Percentiles rank a stretch among this genome's conserved stretches.
These are phyloP conservation scores for Aspergillus sp. DNA, from an alignment of 2,329 filamentous ascomycete species.

Conservation along the genomic window DNA sequence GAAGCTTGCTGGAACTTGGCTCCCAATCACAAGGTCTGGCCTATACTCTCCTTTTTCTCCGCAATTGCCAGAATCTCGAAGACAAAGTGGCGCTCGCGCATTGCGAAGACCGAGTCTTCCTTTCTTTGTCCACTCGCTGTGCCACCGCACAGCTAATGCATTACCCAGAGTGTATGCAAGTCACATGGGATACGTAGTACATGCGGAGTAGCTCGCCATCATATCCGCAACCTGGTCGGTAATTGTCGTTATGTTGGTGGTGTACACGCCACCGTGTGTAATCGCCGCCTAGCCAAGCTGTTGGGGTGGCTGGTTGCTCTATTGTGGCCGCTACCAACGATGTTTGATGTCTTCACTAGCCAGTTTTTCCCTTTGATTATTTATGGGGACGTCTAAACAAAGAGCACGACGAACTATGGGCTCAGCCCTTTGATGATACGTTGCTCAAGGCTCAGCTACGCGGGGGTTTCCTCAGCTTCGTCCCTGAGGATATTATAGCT, in stretches of 20 bases:
- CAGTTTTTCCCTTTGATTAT: background rate
- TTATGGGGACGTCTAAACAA: background rate
- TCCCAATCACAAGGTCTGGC: background rate
- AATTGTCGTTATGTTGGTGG: background rate
- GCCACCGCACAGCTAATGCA: background rate
- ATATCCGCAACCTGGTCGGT: background rate
- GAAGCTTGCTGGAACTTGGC: background rate
- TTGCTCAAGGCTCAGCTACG: background rate
- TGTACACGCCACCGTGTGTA: background rate
- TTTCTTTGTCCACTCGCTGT: background rate
- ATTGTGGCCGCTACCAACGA: background rate
- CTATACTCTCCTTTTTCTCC: background rate
- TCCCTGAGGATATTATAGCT: background rate
- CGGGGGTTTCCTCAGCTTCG: background rate
- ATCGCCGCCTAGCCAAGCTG: background rate
- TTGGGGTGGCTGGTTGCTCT: background rate
- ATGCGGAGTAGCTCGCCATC: background rate
- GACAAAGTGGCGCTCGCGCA: background rate
- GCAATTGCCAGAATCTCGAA: background rate
- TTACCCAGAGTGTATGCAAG: background rate
- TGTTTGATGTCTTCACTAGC: background rate
- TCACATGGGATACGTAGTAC: background rate
- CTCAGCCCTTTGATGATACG: background rate
- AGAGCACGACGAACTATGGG: background rate
- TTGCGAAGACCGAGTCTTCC: background rate